These are phyloP conservation scores for Trichoderma sp. DNA, from an alignment of 2,329 filamentous ascomycete genomes.

Conservation along the genomic window DNA sequence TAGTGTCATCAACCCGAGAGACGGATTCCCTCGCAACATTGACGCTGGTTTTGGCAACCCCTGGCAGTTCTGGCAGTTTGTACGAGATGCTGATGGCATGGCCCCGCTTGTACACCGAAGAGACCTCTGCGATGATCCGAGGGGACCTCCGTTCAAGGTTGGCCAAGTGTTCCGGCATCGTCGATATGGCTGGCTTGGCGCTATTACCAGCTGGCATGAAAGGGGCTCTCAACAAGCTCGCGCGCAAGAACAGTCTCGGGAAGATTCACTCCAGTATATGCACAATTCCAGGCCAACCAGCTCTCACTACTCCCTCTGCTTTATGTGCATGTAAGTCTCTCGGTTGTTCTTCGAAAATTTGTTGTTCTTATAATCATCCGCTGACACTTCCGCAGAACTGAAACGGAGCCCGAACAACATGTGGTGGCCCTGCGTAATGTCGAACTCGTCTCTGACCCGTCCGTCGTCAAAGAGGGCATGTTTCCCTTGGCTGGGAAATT, in stretches of 20 bases:
- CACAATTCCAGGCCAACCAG: neutral
- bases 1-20: conserved; percentile 35
- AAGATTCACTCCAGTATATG: neutral
- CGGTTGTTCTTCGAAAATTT: neutral
- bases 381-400: conserved; percentile 29
- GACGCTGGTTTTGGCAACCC: conserved; percentile 31
- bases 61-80: conserved; percentile 32
- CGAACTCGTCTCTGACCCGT: conserved; percentile 51
- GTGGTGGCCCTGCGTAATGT: conserved; percentile 71
- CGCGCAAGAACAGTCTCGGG: neutral
- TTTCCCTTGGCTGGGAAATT: conserved; percentile 74
- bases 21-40: conserved; percentile 30
- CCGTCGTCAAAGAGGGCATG: conserved; percentile 54
- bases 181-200: conserved; percentile 73
- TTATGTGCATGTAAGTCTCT: conserved; percentile 72
- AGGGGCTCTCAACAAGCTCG: conserved; percentile 34
- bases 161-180: conserved; percentile 84
- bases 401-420: conserved; percentile 35
- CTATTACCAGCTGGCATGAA: conserved; percentile 85
- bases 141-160: conserved; percentile 55
- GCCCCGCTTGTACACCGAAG: conserved; percentile 37
- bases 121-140: conserved; percentile 10
- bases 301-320: conserved; percentile 59
- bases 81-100: conserved; percentile 46
- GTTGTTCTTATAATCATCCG: fast-evolving